Base-by-base conservation (phyloP, 306 rosid genomes). In the Boehmeria nivea region DNA sequence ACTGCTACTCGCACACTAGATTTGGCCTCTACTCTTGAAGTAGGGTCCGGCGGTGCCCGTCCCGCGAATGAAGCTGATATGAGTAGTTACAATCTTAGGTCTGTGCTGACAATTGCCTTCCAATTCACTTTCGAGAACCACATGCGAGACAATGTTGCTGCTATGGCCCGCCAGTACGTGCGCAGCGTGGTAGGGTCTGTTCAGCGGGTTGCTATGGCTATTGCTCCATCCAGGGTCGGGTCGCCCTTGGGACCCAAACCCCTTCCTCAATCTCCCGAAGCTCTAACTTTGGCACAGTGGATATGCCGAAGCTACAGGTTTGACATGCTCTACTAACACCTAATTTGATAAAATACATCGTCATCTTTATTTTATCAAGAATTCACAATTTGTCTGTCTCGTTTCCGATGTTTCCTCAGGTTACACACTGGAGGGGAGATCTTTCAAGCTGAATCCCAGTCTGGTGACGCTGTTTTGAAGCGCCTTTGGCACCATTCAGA, bases 181-280 rank as follows among this genome's bases (percentile, higher is more conserved):
- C 96, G 99, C 2, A 72, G 89, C 57, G 89, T 91, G 54, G 96
- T 91, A 24, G 94, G 84, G 56, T 87, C 99, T 3, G 99, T 91
- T 53, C 99, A 91, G 68, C 81, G 99, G 65, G 99, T 91, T 63
- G 93, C 99, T 55, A 91, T 87, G 99, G 99, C 96, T 16, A 91
- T 91, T 53, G 77, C 99, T 60, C 99, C 99, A 3, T 84, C 96
- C 16, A 70, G 69, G 12, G 79, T 83, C 38, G 65, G 77, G 74
- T 65, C 89, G 11, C 89, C 77, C 15, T 45, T 73, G 10, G 94
- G 76, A n/a, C 78, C 95, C 11, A 91, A 87, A 56, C 36, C 93
- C 19, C 95, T 77, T 55, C 93, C 96, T 25, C 86, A 88, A 37
- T 81, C 95, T 6, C 99, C 99, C 0, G 99, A 91, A 73, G 99